Evolutionary conservation across 1,139 yeast genomes (phyloP).

Genomic region (Geotrichum restrictum): DNA sequence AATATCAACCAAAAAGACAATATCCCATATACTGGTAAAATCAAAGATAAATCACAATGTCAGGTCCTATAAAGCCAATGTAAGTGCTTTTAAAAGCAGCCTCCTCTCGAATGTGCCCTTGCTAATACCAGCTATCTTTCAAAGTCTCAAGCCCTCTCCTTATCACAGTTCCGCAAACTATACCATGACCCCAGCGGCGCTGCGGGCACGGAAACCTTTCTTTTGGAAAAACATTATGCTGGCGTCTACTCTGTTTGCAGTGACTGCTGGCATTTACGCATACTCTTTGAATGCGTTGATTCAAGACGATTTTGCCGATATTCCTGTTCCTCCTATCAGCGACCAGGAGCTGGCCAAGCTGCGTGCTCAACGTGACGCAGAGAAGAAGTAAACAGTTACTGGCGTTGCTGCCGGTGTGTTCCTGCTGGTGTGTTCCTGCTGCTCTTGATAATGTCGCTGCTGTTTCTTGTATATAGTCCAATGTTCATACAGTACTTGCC

Average conservation of each 20-base stretch:
- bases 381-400: slow-evolving; percentile 2
- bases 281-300: slow-evolving; percentile 72
- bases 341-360: slow-evolving; percentile 71
- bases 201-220: slow-evolving; percentile 83
- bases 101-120: not conserved
- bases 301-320: slow-evolving; percentile 81
- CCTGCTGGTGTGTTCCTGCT: not conserved
- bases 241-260: slow-evolving; percentile 53
- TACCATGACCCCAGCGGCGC: slow-evolving; percentile 90
- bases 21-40: too few species aligned
- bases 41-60: slow-evolving; percentile 5
- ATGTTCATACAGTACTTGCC: not conserved
- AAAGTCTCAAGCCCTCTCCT: slow-evolving; percentile 38
- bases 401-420: not conserved
- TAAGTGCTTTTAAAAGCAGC: slow-evolving; percentile 1
- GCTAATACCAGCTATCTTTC: not conserved
- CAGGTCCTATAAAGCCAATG: slow-evolving; percentile 15
- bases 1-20: too few species aligned
- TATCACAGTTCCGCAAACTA: slow-evolving; percentile 76
- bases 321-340: slow-evolving; percentile 87
- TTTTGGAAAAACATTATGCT: slow-evolving; percentile 70
- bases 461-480: not conserved
- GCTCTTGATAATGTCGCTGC: not conserved
- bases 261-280: slow-evolving; percentile 45
- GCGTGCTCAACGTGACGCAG: slow-evolving; percentile 18